These are phyloP conservation scores for Chlorella ohadii DNA, from an alignment of 139 green algal genomes.

Conservation along the genomic window DNA sequence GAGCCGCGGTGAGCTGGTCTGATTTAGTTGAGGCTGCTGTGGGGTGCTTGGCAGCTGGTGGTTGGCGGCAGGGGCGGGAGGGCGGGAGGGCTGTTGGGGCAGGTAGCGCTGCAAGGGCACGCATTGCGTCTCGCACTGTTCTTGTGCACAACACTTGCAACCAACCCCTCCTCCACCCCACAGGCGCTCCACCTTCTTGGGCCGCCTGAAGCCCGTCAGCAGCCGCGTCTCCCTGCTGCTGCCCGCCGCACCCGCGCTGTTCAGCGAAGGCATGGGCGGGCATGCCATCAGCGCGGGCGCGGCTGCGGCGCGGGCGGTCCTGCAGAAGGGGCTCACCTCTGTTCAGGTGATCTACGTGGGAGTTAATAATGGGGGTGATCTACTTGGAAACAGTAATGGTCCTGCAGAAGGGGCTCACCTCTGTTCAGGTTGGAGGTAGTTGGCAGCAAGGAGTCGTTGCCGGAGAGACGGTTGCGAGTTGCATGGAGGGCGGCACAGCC, in stretches of 20 bases:
- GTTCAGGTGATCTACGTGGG: conserved; percentile 24
- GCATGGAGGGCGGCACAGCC: too few relatives aligned
- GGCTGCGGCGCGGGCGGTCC: conserved; percentile 13
- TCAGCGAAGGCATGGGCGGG: not conserved
- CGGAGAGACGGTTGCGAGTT: too few relatives aligned
- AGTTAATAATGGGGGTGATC: too few relatives aligned
- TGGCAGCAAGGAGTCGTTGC: too few relatives aligned
- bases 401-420: conserved; percentile 33
- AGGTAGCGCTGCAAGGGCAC: too few relatives aligned
- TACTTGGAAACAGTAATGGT: too few relatives aligned
- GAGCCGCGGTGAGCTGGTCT: conserved; percentile 17
- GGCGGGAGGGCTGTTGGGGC: too few relatives aligned
- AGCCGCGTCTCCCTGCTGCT: conserved; percentile 37
- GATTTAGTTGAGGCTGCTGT: too few relatives aligned
- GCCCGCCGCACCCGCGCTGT: not conserved
- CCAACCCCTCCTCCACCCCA: not conserved
- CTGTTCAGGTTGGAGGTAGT: conserved; percentile 34
- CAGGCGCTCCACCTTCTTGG: conserved; percentile 44
- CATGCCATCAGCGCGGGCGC: not conserved
- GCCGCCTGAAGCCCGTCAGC: conserved; percentile 37
- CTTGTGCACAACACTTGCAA: not conserved
- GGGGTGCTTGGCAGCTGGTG: not conserved
- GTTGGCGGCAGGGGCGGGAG: too few relatives aligned
- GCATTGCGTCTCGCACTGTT: too few relatives aligned
- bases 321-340: conserved; percentile 33